Evolutionary conservation across 306 rosid genomes (phyloP), one percentile per base, ranked within the genome.

Genomic region (Quercus variabilis): DNA sequence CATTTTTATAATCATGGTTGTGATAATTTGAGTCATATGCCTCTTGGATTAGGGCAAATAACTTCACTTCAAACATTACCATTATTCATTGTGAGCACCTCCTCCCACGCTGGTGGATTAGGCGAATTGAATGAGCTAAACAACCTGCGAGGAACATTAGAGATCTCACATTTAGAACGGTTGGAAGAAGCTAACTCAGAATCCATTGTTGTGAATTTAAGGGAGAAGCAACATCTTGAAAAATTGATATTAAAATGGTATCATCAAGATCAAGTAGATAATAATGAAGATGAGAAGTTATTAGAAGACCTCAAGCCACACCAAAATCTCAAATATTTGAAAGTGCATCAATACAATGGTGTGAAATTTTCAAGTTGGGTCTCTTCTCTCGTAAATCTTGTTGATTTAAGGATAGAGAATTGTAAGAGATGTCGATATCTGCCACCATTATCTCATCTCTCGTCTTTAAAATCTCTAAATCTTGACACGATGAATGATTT

Each of bases 1-100:
- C 76, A 80, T 69, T 72, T 80, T 7, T 9, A 46, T 51, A 0
- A 25, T 17, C 0, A 2, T n/a, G 63, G 51, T 5, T 76, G 64
- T 31, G 2, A 13, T 5, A 19, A 15, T 2, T 76, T 64, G 4
- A 1, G 51, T 46, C 52, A 46, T 46, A 46, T 46, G 52, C 52
- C 15, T 46, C 0, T 1, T 46, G 52, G 52, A 46, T 46, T 46
- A 5, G 0, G 1, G 28, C 20, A 13, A 26, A 0, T 30, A 60
- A 46, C 38, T 18, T 57, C n/a, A 20, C 63, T 79, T 38, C 74
- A 79, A 60, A 63, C 38, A 3, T 64, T 73, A 52, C 13, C 59
- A 30, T 4, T 51, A 0, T 79, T 30, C 23, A 17, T 13, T n/a
- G 43, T 64, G 20, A 12, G 28, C 7, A 3, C 4, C 43, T 38